Evolutionary conservation across 163 green algal species (phyloP), one percentile per base, ranked within the genome.

Genomic region (Picocystis sp.): DNA sequence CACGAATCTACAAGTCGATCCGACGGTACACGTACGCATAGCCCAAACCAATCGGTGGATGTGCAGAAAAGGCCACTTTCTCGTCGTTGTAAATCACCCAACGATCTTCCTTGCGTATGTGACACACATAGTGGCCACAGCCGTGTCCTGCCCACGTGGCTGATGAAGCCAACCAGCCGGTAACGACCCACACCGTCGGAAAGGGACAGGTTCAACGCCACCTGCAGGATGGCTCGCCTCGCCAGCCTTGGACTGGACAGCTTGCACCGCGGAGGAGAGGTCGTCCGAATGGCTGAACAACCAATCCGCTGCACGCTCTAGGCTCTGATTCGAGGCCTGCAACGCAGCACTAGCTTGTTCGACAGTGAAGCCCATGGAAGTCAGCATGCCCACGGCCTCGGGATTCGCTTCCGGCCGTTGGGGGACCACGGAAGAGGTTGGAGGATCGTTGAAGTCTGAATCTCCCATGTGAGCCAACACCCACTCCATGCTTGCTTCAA

Each of bases 11-110:
- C 5, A 38, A 38, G 29, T 75, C 62, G 9, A 65, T 35, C 2
- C 80, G 62, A 53, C 67, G 72, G 72, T 81, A 97, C 2, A 95
- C 41, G 73, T 97, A 98, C 56, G 95, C 78, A 74, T 97, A 98
- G 6, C 81, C 90, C 51, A 93, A 71, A 50, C 87, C 82, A 19
- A 62, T 63, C 0, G 89, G 90, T 3, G 86, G 83, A 3, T 84
- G 54, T 61, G 80, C 72, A 33, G 67, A 87, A 17, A 81, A 58
- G 0, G 89, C 89, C 45, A 98, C 90, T 71, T 97, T 98, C 50
- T 93, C 82, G 57, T 98, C 90, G 67, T 98, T 97, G 77, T 84
- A 95, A 24, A 97, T 83, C 23, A 80, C 72, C 87, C 87, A 97
- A 19, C 67, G 70, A 34, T 66, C 71, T n/a, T 74, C 73, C 68